Evolutionary conservation across 768 basidiomycete species (phyloP), one percentile per base, ranked within the genome.

Genomic region (Imleria badia): DNA sequence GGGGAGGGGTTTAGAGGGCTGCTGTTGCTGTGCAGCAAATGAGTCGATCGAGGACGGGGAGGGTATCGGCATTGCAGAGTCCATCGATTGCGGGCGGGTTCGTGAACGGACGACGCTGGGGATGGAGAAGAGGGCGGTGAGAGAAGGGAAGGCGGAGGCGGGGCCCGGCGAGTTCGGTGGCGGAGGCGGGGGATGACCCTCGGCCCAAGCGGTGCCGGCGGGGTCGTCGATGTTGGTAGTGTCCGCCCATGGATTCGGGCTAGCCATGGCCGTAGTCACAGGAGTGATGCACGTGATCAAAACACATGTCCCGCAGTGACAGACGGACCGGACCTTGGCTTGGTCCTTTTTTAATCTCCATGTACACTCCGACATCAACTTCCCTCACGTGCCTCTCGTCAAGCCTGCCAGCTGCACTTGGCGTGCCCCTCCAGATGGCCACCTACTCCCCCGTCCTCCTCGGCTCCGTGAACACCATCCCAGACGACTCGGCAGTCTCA

Each of bases 401-500:
- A n/a, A n/a, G n/a, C n/a, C n/a, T n/a, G n/a, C n/a, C n/a, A n/a
- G n/a, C n/a, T n/a, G n/a, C n/a, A n/a, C n/a, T n/a, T n/a, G n/a
- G 46, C 52, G 52, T 48, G 15, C 14, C 6, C 4, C 26, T 22
- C 44, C 6, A 20, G 48, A 86, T 86, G 85, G 76, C 86, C 48
- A 81, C 80, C 72, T 87, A 86, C 62, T 79, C 87, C 23, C 87
- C 89, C 45, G 81, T 86, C 64, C 78, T 87, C 15, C 79, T 88
- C 50, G 79, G 83, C 49, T 85, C 87, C 15, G 81, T 85, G 46
- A 84, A 79, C 62, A 69, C 77, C 34, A 68, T 81, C 22, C 83
- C 87, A 9, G 91, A 93, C 75, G 91, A 92, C 75, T 83, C 85
- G 3, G 80, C 86, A 45, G 76, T 97, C 51, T 84, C 86, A n/a